Evolutionary conservation across 2,329 filamentous ascomycete genomes (phyloP).

Genomic region (Aspergillus glaucus): DNA sequence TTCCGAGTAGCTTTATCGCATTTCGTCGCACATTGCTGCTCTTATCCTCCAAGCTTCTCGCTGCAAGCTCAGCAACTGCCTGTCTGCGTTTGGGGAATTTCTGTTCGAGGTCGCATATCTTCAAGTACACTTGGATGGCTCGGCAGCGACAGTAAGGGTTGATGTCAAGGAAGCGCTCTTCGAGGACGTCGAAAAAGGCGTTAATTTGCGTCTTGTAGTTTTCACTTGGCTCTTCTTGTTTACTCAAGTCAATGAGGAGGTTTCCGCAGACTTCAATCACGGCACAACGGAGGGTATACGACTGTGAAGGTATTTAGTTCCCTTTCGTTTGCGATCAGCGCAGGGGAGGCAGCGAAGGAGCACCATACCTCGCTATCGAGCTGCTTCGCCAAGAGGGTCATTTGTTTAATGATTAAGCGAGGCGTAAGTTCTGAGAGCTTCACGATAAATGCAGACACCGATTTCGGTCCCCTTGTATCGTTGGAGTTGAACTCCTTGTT

Average conservation of each 20-base stretch:
- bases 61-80: conserved; percentile 77
- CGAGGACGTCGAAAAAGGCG: conserved; percentile 92
- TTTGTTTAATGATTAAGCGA: conserved; percentile 90
- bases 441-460: conserved; percentile 86
- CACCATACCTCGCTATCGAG: conserved; percentile 78
- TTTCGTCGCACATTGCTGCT: conserved; percentile 96
- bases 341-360: background rate
- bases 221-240: conserved; percentile 82
- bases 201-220: conserved; percentile 93
- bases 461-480: conserved; percentile 91
- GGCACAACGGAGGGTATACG: conserved; percentile 86
- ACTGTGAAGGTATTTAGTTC: conserved; percentile 43
- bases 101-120: conserved; percentile 86
- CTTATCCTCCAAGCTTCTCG: conserved; percentile 89
- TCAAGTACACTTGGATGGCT: conserved; percentile 87
- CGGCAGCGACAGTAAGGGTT: conserved; percentile 94
- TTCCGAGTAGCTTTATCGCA: conserved; percentile 84
- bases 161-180: conserved; percentile 91
- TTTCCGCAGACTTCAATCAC: conserved; percentile 97
- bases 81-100: conserved; percentile 93
- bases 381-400: conserved; percentile 90
- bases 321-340: background rate
- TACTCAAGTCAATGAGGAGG: conserved; percentile 82
- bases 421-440: conserved; percentile 90
- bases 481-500: conserved; percentile 98